Percentiles rank a stretch among this genome's conserved stretches.
These are phyloP conservation scores for Fimicolochytrium jonesii DNA, from an alignment of 192 early-diverging fungal species.

Conservation along the genomic window DNA sequence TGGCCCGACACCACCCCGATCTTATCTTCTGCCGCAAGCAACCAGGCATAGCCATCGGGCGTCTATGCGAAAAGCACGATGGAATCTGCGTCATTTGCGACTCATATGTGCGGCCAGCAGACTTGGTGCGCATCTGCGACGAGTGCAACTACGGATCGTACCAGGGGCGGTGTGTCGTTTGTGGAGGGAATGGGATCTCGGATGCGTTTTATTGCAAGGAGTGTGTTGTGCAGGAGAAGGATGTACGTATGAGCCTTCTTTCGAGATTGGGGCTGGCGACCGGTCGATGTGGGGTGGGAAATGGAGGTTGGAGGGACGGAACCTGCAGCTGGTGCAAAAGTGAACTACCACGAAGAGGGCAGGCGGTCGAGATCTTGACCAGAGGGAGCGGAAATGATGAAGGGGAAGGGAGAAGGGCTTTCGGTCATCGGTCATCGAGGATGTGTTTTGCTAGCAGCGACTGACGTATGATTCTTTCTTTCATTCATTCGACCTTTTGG, in stretches of 20 bases:
- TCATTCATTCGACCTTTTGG: too few species aligned
- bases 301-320: too few species aligned
- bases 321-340: too few species aligned
- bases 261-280: too few species aligned
- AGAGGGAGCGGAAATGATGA: too few species aligned
- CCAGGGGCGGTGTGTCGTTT: slow-evolving; percentile 87
- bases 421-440: too few species aligned
- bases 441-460: too few species aligned
- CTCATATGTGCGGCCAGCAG: slow-evolving; percentile 87
- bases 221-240: slow-evolving; percentile 87
- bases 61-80: slow-evolving; percentile 81
- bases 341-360: too few species aligned
- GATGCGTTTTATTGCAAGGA: slow-evolving; percentile 95
- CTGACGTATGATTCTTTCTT: too few species aligned
- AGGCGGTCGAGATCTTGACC: too few species aligned
- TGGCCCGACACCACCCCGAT: slow-evolving; percentile 66
- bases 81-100: slow-evolving; percentile 96
- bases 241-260: slow-evolving; percentile 58
- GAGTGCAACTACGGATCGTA: slow-evolving; percentile 95
- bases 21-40: slow-evolving; percentile 94
- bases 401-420: too few species aligned
- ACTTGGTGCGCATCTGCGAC: slow-evolving; percentile 87
- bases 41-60: slow-evolving; percentile 86
- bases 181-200: slow-evolving; percentile 81
- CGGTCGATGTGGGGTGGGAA: too few species aligned